A percentile compares a stretch with the other conserved stretches of the same genome.
These are phyloP conservation scores for Aphanomyces cochlioides DNA, from an alignment of 352 stramenopile species.

Conservation along the genomic window DNA sequence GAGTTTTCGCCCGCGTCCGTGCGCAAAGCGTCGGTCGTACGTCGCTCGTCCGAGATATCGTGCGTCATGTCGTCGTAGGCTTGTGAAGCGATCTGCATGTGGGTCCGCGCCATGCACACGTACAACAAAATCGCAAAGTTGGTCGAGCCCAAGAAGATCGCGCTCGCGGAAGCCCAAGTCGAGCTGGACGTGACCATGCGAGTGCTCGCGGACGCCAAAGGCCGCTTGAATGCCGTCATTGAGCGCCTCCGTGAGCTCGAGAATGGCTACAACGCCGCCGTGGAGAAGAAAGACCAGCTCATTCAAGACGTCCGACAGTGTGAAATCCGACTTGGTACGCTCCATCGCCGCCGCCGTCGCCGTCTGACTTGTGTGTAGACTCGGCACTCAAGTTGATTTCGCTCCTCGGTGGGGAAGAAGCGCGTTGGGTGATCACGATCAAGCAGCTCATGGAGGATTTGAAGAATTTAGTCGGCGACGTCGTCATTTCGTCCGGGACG, in stretches of 20 bases:
- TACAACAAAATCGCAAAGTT: slow-evolving; percentile 90
- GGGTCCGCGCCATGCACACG: slow-evolving; percentile 91
- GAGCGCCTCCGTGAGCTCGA: slow-evolving; percentile 88
- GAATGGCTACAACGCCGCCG: slow-evolving; percentile 78
- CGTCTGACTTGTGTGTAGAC: slow-evolving; percentile 40
- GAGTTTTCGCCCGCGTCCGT: slow-evolving; percentile 87
- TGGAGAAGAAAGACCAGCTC: slow-evolving; percentile 86
- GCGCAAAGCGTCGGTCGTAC: slow-evolving; percentile 78
- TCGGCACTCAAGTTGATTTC: slow-evolving; percentile 89
- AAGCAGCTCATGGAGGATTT: slow-evolving; percentile 71
- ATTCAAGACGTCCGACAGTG: slow-evolving; percentile 74
- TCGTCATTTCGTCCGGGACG: slow-evolving; percentile 86
- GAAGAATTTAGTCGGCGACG: slow-evolving; percentile 88
- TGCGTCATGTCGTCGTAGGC: slow-evolving; percentile 36
- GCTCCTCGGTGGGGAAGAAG: slow-evolving; percentile 86
- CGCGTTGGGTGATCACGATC: slow-evolving; percentile 84
- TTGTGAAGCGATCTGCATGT: slow-evolving; percentile 93
- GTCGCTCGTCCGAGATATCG: background rate
- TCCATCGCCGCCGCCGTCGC: too few relatives aligned
- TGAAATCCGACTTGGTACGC: slow-evolving; percentile 60
- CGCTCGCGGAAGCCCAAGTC: slow-evolving; percentile 71
- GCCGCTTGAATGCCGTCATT: slow-evolving; percentile 70
- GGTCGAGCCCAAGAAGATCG: slow-evolving; percentile 90
- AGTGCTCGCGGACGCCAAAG: slow-evolving; percentile 83
- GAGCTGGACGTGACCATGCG: slow-evolving; percentile 86